Base-by-base conservation (phyloP, 768 basidiomycete species). In the Termitomyces titanicus region DNA sequence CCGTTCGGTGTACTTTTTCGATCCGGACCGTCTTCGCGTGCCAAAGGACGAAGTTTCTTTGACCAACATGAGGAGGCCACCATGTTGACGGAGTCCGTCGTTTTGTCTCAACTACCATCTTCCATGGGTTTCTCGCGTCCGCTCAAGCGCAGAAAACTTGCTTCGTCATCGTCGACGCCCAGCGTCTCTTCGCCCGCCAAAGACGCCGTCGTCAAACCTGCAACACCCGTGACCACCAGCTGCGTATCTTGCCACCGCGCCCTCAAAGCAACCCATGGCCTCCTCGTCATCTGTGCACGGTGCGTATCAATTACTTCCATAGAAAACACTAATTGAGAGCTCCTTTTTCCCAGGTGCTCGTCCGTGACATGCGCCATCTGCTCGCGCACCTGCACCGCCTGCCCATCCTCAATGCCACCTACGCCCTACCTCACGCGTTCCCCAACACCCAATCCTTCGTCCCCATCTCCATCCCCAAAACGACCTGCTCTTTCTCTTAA, bases 1-100 rank as follows among this genome's bases (percentile, higher is more conserved):
- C 83, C 83, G 77, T 84, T 82, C 76, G 76, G 81, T 77, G 78
- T 80, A 79, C 58, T 38, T 54, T 60, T 61, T 51, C 35, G 3
- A 25, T 24, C 37, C 34, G 33, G 48, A 49, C 11, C 24, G 48
- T 17, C 33, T 35, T 17, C 47, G n/a, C 47, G 33, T 22, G 34
- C 10, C 9, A n/a, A 29, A n/a, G 18, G 7, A n/a, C 18, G 8
- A 40, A 40, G 9, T 40, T 38, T 53, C 35, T 17, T 50, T 27
- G 15, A 5, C 22, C 35, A 40, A 54, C 59, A 61, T 57, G 59
- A 35, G 59, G 61, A 54, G 29, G 55, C 44, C 52, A 44, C 35
- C 48, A 52, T 56, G 54, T 47, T 55, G 18, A 35, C 47, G 8
- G 34, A n/a, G 37, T 37, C 47, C 39, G 15, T 22, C 20, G 37